phyloP scores from a whole-genome alignment of 2,329 filamentous ascomycete species.

The Talaromyces sp. region DNA sequence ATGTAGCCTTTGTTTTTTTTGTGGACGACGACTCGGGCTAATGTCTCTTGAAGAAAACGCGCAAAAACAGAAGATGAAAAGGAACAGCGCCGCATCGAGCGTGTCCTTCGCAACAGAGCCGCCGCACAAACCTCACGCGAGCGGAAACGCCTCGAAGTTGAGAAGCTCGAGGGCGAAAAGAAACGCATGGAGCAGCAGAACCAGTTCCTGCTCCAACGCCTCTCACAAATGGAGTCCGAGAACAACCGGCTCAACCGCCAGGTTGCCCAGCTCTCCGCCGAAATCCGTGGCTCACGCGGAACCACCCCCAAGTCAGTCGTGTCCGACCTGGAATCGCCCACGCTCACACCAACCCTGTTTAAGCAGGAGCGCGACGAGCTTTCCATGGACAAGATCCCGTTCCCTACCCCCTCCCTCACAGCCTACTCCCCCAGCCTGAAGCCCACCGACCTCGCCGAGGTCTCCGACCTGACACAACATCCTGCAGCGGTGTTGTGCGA shows the following conservation, averaged over 20 bases:
- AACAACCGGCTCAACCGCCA: slow-evolving; percentile 46
- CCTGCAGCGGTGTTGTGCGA: slow-evolving; percentile 99
- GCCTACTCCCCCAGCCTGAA: slow-evolving; percentile 35
- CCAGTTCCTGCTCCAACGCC: slow-evolving; percentile 59
- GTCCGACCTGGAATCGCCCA: slow-evolving; percentile 30
- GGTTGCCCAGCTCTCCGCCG: slow-evolving; percentile 44
- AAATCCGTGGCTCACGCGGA: slow-evolving; percentile 37
- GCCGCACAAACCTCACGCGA: slow-evolving; percentile 95
- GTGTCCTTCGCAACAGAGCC: slow-evolving; percentile 90
- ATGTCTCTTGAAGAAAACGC: too few relatives aligned
- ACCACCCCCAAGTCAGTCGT: slow-evolving; percentile 32
- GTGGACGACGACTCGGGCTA: too few relatives aligned
- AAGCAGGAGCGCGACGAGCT: slow-evolving; percentile 40
- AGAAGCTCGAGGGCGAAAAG: slow-evolving; percentile 67
- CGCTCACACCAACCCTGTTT: slow-evolving; percentile 36
- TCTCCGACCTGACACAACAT: slow-evolving; percentile 98
- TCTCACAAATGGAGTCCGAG: slow-evolving; percentile 55
- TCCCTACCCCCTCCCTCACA: slow-evolving; percentile 32
- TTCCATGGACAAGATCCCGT: slow-evolving; percentile 34
- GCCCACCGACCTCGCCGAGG: slow-evolving; percentile 44
- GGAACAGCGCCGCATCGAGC: slow-evolving; percentile 94
- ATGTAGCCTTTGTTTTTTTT: slow-evolving; percentile 50
- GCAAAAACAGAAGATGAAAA: slow-evolving; percentile 99
- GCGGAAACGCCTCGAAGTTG: slow-evolving; percentile 83
- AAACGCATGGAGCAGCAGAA: slow-evolving; percentile 64